Evolutionary conservation across 345 rosid species (phyloP).

Genomic region (Reutealis trisperma): DNA sequence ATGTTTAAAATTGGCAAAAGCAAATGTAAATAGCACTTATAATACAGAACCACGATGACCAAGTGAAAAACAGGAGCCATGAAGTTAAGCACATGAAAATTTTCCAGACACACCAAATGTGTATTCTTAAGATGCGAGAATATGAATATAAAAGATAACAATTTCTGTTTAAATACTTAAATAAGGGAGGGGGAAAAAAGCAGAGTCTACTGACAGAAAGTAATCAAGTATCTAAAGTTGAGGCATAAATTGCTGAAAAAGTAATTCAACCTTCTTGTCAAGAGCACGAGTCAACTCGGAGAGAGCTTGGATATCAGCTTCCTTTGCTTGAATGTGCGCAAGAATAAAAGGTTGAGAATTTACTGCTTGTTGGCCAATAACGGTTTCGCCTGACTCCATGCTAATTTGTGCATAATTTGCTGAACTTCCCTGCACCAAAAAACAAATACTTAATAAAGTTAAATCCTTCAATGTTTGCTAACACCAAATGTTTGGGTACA

Average conservation of each 20-base stretch:
- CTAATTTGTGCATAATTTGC: slow-evolving; percentile 39
- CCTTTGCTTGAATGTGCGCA: slow-evolving; percentile 36
- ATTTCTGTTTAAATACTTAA: not conserved
- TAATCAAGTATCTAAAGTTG: slow-evolving; percentile 5
- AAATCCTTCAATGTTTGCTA: not conserved
- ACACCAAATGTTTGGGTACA: not conserved
- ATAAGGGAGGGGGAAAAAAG: not conserved
- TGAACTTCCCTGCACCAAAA: slow-evolving; percentile 46
- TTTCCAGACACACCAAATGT: not conserved
- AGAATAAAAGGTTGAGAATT: slow-evolving; percentile 17
- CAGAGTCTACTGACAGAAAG: not conserved
- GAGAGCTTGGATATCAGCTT: slow-evolving; percentile 35
- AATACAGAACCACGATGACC: not conserved
- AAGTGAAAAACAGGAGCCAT: not conserved
- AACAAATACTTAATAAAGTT: not conserved
- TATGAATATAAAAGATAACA: not conserved
- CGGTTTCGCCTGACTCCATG: slow-evolving; percentile 39
- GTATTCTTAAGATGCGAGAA: not conserved
- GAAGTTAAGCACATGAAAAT: slow-evolving; percentile 1
- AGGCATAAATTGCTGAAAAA: slow-evolving; percentile 15
- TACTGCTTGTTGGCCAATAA: slow-evolving; percentile 22
- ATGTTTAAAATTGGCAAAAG: not conserved
- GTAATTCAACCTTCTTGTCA: slow-evolving; percentile 33
- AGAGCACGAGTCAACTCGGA: slow-evolving; percentile 35
- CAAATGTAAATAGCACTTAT: not conserved